Evolutionary conservation across 495 filamentous ascomycete genomes (phyloP).

Genomic region (Trichoderma virens): DNA sequence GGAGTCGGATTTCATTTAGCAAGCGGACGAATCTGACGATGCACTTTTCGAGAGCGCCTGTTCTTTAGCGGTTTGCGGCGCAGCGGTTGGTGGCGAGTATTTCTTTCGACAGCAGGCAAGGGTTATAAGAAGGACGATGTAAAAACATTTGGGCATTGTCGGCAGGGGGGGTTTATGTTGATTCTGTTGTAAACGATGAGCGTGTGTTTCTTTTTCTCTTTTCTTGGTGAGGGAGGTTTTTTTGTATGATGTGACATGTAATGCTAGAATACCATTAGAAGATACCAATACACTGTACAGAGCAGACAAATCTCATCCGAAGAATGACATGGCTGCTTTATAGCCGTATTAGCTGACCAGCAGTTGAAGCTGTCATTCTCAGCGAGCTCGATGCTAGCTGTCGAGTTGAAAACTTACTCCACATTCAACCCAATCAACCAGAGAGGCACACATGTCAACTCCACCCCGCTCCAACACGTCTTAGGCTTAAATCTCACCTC

Average conservation of each 20-base stretch:
- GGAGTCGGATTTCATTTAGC: not conserved
- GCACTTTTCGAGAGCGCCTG: not conserved
- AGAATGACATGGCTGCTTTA: not conserved
- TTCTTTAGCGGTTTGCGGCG: not conserved
- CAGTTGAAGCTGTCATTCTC: not conserved
- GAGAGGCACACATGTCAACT: too few relatives aligned
- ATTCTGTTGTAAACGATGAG: not conserved
- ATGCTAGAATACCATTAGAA: not conserved
- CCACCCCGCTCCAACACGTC: not conserved
- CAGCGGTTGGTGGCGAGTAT: not conserved
- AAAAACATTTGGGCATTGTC: not conserved
- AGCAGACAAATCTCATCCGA: not conserved
- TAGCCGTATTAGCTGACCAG: not conserved
- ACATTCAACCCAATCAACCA: not conserved
- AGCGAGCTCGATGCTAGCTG: not conserved
- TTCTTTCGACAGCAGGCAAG: not conserved
- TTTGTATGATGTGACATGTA: not conserved
- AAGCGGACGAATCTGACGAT: not conserved
- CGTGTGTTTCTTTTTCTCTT: not conserved
- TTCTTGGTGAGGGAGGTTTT: not conserved
- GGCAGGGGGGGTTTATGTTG: too few relatives aligned
- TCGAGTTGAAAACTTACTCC: not conserved
- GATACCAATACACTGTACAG: not conserved
- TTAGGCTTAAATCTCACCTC: conserved; percentile 1
- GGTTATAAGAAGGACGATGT: not conserved